phyloP scores from a whole-genome alignment of 2,329 filamentous ascomycete genomes.

The Nothophaeocryptopus gaeumannii region DNA sequence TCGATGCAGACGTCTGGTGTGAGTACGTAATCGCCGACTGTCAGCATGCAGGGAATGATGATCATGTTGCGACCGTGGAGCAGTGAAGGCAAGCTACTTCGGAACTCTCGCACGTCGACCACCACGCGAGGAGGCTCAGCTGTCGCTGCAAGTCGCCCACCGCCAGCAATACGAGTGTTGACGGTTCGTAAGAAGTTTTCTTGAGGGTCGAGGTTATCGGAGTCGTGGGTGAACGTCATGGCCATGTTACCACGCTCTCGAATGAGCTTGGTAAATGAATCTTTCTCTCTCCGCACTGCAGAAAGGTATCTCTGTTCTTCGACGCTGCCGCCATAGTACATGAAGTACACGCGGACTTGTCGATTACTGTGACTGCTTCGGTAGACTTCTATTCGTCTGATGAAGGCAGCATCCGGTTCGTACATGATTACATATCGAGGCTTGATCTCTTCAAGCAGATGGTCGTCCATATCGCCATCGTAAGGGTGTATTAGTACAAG shows the following conservation, averaged over 20 bases:
- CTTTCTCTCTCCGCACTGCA: conserved; percentile 88
- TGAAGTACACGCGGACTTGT: conserved; percentile 89
- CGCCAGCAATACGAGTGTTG: conserved; percentile 94
- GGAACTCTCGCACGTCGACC: conserved; percentile 93
- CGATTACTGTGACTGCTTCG: conserved; percentile 87
- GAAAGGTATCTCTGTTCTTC: conserved; percentile 94
- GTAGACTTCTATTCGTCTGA: conserved; percentile 91
- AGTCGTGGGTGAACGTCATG: conserved; percentile 73
- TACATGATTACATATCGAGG: conserved; percentile 98
- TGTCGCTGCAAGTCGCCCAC: conserved; percentile 78
- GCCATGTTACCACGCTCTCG: conserved; percentile 91
- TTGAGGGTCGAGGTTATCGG: conserved; percentile 72
- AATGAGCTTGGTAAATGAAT: conserved; percentile 91
- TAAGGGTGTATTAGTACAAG: conserved; percentile 88
- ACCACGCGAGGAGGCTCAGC: conserved; percentile 85
- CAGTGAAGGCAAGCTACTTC: conserved; percentile 85
- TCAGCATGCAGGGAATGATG: conserved; percentile 91
- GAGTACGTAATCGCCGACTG: conserved; percentile 92
- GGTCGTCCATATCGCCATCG: conserved; percentile 92
- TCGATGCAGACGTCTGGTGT: conserved; percentile 90
- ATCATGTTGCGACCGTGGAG: conserved; percentile 85
- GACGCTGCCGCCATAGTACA: conserved; percentile 92
- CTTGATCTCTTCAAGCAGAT: conserved; percentile 89
- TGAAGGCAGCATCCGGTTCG: conserved; percentile 91
- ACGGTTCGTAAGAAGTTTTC: conserved; percentile 91